Percentiles rank a stretch among this genome's conserved stretches.
Conservation (phyloP, 108 stramenopile genomes). For the Conticribra weissflogii region DNA sequence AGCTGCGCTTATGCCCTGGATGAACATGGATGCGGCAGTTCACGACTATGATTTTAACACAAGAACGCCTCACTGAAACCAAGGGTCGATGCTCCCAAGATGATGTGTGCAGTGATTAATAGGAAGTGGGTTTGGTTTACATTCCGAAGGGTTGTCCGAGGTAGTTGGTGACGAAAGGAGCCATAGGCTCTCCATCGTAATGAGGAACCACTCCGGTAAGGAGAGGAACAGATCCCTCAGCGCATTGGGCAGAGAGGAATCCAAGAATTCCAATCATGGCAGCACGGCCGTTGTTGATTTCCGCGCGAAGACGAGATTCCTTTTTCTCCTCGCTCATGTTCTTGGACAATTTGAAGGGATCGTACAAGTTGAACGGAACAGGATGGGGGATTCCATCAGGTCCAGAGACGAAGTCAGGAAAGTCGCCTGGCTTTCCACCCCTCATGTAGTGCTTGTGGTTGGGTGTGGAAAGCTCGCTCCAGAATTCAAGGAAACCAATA, state of each 20-base stretch:
- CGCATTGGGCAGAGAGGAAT: slow-evolving; percentile 69
- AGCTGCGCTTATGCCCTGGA: no score
- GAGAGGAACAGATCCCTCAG: slow-evolving; percentile 57
- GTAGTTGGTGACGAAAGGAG: slow-evolving; percentile 51
- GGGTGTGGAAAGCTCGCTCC: slow-evolving; percentile 48
- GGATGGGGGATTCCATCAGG: slow-evolving; percentile 65
- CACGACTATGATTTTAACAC: no score
- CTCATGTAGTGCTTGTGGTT: slow-evolving; percentile 61
- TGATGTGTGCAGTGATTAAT: not conserved
- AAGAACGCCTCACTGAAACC: no score
- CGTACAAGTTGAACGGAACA: slow-evolving; percentile 78
- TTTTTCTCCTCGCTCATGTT: slow-evolving; percentile 66
- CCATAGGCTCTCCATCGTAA: slow-evolving; percentile 49
- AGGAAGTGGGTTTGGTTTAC: not conserved
- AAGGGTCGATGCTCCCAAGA: slow-evolving; percentile 12
- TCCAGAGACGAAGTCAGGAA: slow-evolving; percentile 46
- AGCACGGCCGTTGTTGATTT: slow-evolving; percentile 81
- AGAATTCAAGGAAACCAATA: slow-evolving; percentile 48
- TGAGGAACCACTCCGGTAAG: slow-evolving; percentile 47
- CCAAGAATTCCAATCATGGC: slow-evolving; percentile 84
- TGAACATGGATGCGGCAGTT: no score
- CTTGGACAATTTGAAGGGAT: slow-evolving; percentile 73
- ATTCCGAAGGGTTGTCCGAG: slow-evolving; percentile 32
- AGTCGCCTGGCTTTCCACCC: slow-evolving; percentile 69
- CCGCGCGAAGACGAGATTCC: slow-evolving; percentile 58